These are phyloP conservation scores for Magnusiomyces magnusii DNA, from an alignment of 1,139 yeast genomes.

Conservation along the genomic window DNA sequence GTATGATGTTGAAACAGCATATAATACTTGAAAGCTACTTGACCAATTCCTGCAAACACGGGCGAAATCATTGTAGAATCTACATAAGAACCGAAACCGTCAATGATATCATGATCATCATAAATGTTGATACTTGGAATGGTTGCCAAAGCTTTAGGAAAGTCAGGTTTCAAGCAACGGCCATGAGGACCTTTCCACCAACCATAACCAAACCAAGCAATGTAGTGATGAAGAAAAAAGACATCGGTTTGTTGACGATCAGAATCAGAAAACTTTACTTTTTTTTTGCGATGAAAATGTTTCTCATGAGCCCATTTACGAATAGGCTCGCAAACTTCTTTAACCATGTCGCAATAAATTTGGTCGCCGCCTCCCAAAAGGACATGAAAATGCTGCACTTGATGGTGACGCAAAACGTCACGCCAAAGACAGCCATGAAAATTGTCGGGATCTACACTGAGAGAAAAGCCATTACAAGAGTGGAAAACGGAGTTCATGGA, in stretches of 20 bases:
- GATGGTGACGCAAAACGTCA: constrained; percentile 68
- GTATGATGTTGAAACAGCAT: constrained; percentile 73
- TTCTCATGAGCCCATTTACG: constrained; percentile 55
- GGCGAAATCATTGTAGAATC: constrained; percentile 66
- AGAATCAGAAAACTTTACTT: constrained; percentile 39
- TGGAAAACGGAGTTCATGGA: constrained; percentile 74
- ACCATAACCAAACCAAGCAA: constrained; percentile 87
- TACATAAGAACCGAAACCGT: constrained; percentile 86
- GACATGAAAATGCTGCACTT: constrained; percentile 64
- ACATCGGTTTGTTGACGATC: constrained; percentile 49
- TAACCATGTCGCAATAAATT: constrained; percentile 79
- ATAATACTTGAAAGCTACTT: constrained; percentile 74
- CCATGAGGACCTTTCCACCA: constrained; percentile 69
- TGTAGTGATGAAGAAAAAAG: constrained; percentile 65
- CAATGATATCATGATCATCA: constrained; percentile 87
- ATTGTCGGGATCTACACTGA: constrained; percentile 55
- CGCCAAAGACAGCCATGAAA: constrained; percentile 78
- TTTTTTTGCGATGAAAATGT: constrained; percentile 40
- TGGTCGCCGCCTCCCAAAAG: constrained; percentile 99
- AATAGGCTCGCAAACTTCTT: constrained; percentile 41
- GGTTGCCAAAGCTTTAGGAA: constrained; percentile 68
- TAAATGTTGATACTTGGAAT: constrained; percentile 80
- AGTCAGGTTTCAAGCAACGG: constrained; percentile 54
- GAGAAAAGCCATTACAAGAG: constrained; percentile 91
- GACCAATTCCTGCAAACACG: constrained; percentile 64